A percentile compares a stretch with the other conserved stretches of the same genome.
Conservation (phyloP, 371 early-diverging fungal species). For the Racocetra persica region DNA sequence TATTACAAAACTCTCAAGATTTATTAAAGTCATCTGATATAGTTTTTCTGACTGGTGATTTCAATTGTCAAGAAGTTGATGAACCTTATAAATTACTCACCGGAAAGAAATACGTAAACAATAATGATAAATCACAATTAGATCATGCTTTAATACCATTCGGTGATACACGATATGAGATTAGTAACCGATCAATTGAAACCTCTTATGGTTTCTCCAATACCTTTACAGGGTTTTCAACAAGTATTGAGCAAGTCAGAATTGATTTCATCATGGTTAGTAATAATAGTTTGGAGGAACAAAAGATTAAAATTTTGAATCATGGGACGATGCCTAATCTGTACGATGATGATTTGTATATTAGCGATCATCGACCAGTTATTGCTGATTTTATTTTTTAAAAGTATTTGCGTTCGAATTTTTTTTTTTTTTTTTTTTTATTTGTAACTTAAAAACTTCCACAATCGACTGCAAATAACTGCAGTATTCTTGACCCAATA, state of each 20-base stretch:
- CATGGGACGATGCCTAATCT: constrained; percentile 25
- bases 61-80: constrained; percentile 20
- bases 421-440: no score
- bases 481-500: no score
- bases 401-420: no score
- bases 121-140: not conserved
- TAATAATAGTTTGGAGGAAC: not conserved
- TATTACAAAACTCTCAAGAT: not conserved
- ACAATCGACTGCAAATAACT: no score
- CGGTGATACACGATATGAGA: constrained; percentile 34
- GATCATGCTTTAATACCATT: not conserved
- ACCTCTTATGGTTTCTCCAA: constrained; percentile 29
- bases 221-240: constrained; percentile 35
- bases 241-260: not conserved
- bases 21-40: not conserved
- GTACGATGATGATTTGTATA: constrained; percentile 29
- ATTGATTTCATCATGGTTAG: constrained; percentile 30
- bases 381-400: constrained; percentile 17
- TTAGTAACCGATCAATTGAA: not conserved
- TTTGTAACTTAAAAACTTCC: no score
- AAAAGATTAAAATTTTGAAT: not conserved
- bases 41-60: constrained; percentile 18
- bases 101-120: not conserved
- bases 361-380: constrained; percentile 39
- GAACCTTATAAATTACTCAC: constrained; percentile 29